These are phyloP conservation scores for Rhododendron griersonianum DNA, from an alignment of 148 eudicot species.

Conservation along the genomic window DNA sequence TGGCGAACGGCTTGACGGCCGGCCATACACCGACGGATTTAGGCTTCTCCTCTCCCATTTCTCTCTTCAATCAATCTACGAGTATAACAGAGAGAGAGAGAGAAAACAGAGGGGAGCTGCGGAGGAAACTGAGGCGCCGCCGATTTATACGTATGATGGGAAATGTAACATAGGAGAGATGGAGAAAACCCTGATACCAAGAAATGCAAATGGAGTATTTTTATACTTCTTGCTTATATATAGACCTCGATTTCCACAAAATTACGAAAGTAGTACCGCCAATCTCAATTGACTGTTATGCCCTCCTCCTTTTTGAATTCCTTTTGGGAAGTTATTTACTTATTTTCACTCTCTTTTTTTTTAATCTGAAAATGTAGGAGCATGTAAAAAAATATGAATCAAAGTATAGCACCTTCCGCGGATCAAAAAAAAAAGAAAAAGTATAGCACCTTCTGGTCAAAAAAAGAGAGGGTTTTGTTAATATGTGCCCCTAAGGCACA, in stretches of 20 bases:
- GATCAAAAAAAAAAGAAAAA: too few relatives aligned
- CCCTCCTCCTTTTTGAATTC: neutral
- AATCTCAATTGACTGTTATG: neutral
- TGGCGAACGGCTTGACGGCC: constrained; percentile 69
- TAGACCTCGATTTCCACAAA: neutral
- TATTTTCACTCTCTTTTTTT: too few relatives aligned
- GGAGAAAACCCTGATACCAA: neutral
- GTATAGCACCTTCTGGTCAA: too few relatives aligned
- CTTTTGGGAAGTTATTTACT: too few relatives aligned
- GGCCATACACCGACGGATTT: constrained; percentile 60
- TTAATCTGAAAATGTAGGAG: too few relatives aligned
- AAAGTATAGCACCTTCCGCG: too few relatives aligned
- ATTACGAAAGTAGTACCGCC: neutral
- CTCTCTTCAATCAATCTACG: neutral
- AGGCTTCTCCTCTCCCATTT: constrained; percentile 46
- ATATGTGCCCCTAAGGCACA: too few relatives aligned
- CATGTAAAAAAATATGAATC: too few relatives aligned
- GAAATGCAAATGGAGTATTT: neutral
- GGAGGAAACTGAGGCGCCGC: neutral
- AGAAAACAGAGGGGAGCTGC: neutral
- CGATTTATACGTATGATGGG: neutral
- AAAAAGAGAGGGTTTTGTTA: too few relatives aligned
- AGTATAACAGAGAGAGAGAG: too few relatives aligned
- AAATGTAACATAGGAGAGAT: neutral
- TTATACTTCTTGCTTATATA: neutral